These are phyloP conservation scores for Eimeria nieschulzi DNA, from an alignment of 169 alveolate genomes.

Conservation along the genomic window DNA sequence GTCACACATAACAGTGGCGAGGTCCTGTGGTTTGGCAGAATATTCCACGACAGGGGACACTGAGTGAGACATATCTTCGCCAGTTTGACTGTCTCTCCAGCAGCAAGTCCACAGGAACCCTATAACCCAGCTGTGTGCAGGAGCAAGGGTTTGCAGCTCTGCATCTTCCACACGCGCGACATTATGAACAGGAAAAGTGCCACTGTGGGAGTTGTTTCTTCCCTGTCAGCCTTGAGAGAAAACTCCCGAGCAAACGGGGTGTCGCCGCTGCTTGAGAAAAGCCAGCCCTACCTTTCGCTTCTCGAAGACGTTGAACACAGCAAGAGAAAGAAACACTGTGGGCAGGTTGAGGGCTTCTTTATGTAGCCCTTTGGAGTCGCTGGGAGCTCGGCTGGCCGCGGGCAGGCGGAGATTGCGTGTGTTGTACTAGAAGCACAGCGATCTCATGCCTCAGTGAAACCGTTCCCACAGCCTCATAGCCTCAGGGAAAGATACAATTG, in stretches of 20 bases:
- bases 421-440: slow-evolving; percentile 32
- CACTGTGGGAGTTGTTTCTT: too few species aligned
- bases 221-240: too few species aligned
- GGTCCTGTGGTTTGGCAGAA: slow-evolving; percentile 38
- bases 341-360: neutral
- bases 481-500: slow-evolving; percentile 8
- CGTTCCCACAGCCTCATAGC: neutral
- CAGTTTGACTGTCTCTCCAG: slow-evolving; percentile 17
- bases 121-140: neutral
- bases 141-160: neutral
- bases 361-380: neutral
- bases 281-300: too few species aligned
- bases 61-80: neutral
- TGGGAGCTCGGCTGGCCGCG: neutral
- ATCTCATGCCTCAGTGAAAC: neutral
- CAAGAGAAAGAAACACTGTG: slow-evolving; percentile 6
- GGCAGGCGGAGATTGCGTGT: slow-evolving; percentile 20
- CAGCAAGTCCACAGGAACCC: slow-evolving; percentile 19
- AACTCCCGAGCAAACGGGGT: too few species aligned
- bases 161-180: slow-evolving; percentile 2
- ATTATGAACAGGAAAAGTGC: too few species aligned
- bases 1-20: slow-evolving; percentile 14
- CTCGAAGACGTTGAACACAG: neutral
- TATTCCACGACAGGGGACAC: slow-evolving; percentile 26
- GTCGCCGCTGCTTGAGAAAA: neutral